Conservation (phyloP, 352 stramenopile genomes). For the Phytophthora melonis region DNA sequence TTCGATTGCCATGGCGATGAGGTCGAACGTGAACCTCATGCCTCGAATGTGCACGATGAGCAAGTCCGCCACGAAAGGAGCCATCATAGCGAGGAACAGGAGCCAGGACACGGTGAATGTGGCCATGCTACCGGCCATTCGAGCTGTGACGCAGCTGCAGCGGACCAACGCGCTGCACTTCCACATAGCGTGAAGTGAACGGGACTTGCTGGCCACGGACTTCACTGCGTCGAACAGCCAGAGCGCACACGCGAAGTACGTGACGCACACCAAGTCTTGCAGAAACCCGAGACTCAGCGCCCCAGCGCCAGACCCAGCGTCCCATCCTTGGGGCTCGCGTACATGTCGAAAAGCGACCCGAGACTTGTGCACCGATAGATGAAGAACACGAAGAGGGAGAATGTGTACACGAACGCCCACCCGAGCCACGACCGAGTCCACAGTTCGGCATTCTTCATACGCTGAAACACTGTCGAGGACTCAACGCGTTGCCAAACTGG, state of each 20-base stretch:
- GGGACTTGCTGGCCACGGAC: neutral
- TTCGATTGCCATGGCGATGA: slow-evolving; percentile 43
- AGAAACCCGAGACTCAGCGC: slow-evolving; percentile 40
- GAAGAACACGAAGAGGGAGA: slow-evolving; percentile 6
- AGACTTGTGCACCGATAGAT: neutral
- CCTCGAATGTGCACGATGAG: slow-evolving; percentile 38
- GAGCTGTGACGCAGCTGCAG: neutral
- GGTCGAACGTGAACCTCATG: slow-evolving; percentile 53
- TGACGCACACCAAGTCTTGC: slow-evolving; percentile 42
- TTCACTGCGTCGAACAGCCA: slow-evolving; percentile 11
- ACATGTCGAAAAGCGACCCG: slow-evolving; percentile 26
- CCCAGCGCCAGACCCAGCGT: slow-evolving; percentile 11
- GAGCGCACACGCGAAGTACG: slow-evolving; percentile 22
- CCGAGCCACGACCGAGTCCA: slow-evolving; percentile 32
- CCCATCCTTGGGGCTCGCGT: slow-evolving; percentile 17
- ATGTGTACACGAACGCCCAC: slow-evolving; percentile 39
- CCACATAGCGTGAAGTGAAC: neutral
- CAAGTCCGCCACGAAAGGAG: slow-evolving; percentile 43
- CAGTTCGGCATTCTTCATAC: neutral
- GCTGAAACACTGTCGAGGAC: neutral
- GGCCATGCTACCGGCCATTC: slow-evolving; percentile 22
- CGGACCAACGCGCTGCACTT: neutral
- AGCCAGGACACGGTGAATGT: slow-evolving; percentile 35
- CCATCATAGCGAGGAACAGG: slow-evolving; percentile 33
- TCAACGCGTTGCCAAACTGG: neutral